These are phyloP conservation scores for Orbilia brochopaga DNA, from an alignment of 2,329 filamentous ascomycete genomes.

Conservation along the genomic window DNA sequence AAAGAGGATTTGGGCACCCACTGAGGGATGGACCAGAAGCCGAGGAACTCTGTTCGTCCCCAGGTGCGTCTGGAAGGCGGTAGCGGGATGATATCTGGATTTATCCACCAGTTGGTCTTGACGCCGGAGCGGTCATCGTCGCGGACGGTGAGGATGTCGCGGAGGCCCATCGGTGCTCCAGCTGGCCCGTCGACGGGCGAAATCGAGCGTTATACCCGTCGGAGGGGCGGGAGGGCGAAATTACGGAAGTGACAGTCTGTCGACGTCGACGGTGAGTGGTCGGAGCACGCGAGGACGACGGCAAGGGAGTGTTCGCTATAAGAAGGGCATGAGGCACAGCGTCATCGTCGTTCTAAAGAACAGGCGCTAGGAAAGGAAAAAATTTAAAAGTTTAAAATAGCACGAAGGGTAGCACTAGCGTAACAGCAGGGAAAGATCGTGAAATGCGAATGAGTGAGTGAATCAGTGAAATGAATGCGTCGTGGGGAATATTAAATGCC, in stretches of 20 bases:
- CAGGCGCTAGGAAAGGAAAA: too few relatives aligned
- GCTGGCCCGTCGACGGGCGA: neutral
- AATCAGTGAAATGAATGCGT: neutral
- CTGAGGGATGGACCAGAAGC: conserved; percentile 48
- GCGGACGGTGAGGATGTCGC: conserved; percentile 37
- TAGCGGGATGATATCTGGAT: conserved; percentile 46
- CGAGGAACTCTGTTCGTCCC: conserved; percentile 48
- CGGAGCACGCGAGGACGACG: too few relatives aligned
- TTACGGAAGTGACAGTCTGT: too few relatives aligned
- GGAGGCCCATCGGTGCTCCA: conserved; percentile 37
- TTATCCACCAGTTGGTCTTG: conserved; percentile 50
- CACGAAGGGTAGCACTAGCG: too few relatives aligned
- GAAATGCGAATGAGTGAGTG: neutral
- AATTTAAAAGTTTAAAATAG: too few relatives aligned
- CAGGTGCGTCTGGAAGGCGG: conserved; percentile 42
- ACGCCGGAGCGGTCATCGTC: conserved; percentile 49
- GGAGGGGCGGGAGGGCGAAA: neutral
- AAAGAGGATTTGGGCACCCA: conserved; percentile 11
- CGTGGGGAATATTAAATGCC: neutral
- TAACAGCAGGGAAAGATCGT: too few relatives aligned
- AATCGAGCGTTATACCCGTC: neutral
- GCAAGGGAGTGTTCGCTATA: too few relatives aligned
- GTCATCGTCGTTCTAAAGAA: too few relatives aligned
- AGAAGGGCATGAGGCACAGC: too few relatives aligned
- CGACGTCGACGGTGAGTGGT: too few relatives aligned